Conservation (phyloP, 2,329 filamentous ascomycete species). For the Fusarium drepaniforme region DNA sequence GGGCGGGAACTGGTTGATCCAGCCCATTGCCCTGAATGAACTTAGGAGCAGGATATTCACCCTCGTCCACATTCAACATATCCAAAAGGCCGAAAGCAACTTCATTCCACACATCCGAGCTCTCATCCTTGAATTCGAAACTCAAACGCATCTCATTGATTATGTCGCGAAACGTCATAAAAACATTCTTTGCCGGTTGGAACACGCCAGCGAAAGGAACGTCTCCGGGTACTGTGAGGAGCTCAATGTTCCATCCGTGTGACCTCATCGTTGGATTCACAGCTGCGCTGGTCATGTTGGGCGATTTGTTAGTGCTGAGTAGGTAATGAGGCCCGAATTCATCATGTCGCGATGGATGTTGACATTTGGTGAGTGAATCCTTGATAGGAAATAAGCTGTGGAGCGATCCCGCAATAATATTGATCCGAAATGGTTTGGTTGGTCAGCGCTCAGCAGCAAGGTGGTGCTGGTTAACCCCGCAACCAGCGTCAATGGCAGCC, state of each 20-base stretch:
- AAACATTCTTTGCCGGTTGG: not conserved
- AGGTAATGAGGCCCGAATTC: not conserved
- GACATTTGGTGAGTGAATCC: not conserved
- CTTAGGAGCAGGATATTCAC: not conserved
- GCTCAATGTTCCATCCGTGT: slow-evolving; percentile 8
- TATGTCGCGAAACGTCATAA: slow-evolving; percentile 9
- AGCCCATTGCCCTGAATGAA: not conserved
- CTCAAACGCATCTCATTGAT: slow-evolving; percentile 9
- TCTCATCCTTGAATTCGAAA: not conserved
- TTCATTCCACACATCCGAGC: not conserved
- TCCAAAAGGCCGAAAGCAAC: slow-evolving; percentile 14
- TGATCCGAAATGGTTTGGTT: not conserved
- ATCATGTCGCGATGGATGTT: not conserved
- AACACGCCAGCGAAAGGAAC: slow-evolving; percentile 5
- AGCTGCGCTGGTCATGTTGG: not conserved
- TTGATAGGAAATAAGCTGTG: not conserved
- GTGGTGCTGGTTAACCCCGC: not conserved
- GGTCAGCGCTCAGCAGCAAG: not conserved
- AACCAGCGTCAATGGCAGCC: not conserved
- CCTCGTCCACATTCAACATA: not conserved
- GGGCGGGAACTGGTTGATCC: slow-evolving; percentile 2
- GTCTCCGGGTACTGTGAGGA: not conserved
- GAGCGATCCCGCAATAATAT: not conserved
- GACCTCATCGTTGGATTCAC: not conserved
- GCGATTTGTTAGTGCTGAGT: not conserved